Percentiles rank a stretch among this genome's conserved stretches.
Evolutionary conservation across 1,284 basidiomycete genomes (phyloP).

Genomic region (Prillingera fragicola): DNA sequence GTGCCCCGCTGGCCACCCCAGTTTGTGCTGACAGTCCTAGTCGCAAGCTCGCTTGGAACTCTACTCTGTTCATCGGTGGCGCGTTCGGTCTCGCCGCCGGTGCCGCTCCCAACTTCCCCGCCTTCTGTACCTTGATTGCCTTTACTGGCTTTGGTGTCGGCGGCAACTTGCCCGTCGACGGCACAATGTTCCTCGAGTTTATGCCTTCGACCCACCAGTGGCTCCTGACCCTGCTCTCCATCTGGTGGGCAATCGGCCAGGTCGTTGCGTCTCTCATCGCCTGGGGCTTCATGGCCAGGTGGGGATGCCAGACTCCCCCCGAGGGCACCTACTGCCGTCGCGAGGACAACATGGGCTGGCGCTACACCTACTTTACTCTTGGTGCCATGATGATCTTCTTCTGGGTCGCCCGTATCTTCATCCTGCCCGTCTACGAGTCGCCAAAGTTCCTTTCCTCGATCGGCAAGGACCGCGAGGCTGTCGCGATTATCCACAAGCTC

Average conservation of each 20-base stretch:
- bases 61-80: conserved; percentile 57
- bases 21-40: conserved; percentile 29
- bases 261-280: conserved; percentile 53
- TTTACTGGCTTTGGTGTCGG: conserved; percentile 58
- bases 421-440: conserved; percentile 55
- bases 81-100: conserved; percentile 59
- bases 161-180: conserved; percentile 58
- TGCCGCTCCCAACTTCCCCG: conserved; percentile 54
- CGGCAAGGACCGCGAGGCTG: conserved; percentile 57
- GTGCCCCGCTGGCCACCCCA: too few relatives aligned
- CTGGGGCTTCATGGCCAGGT: conserved; percentile 27
- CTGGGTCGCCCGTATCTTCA: conserved; percentile 36
- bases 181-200: conserved; percentile 57
- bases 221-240: conserved; percentile 60
- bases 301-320: conserved; percentile 9
- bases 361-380: conserved; percentile 56
- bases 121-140: conserved; percentile 27
- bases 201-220: conserved; percentile 57
- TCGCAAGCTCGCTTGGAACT: conserved; percentile 57
- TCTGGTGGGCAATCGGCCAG: conserved; percentile 60
- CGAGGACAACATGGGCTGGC: conserved; percentile 58
- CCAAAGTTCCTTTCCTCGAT: conserved; percentile 59
- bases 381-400: conserved; percentile 52
- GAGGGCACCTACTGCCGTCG: conserved; percentile 19
- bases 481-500: conserved; percentile 50